Evolutionary conservation across 2,329 filamentous ascomycete genomes (phyloP).

Genomic region (Elsinoe batatas): DNA sequence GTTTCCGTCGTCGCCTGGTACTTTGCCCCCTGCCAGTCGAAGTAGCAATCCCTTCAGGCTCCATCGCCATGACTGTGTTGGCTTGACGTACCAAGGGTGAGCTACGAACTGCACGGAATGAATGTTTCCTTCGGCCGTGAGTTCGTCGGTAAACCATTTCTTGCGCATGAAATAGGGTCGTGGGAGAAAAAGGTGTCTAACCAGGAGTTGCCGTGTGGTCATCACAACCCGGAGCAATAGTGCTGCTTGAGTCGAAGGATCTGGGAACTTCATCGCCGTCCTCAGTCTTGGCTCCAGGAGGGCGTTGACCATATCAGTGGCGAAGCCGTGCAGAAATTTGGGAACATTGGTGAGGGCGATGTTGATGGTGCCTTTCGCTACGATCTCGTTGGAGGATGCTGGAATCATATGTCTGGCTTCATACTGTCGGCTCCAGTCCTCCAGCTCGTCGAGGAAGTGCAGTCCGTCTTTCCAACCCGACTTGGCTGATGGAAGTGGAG

Average conservation of each 20-base stretch:
- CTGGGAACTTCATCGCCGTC: conserved; percentile 50
- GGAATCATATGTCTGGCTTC: conserved; percentile 50
- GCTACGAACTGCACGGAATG: conserved; percentile 45
- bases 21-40: conserved; percentile 35
- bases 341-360: conserved; percentile 52
- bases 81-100: conserved; percentile 50
- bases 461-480: conserved; percentile 41
- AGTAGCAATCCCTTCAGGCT: conserved; percentile 42
- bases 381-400: conserved; percentile 26
- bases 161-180: conserved; percentile 36
- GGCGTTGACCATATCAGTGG: conserved; percentile 43
- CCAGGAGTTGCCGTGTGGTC: conserved; percentile 41
- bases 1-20: conserved; percentile 40
- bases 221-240: conserved; percentile 41
- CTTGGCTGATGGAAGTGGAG: conserved; percentile 33
- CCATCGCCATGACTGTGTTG: conserved; percentile 15
- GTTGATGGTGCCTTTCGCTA: conserved; percentile 50
- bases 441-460: conserved; percentile 44
- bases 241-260: conserved; percentile 27
- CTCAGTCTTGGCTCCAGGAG: conserved; percentile 57
- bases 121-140: conserved; percentile 46
- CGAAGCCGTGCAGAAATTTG: conserved; percentile 35
- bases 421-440: conserved; percentile 45
- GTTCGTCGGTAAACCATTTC: conserved; percentile 33
- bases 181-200: conserved; percentile 53